Percentiles rank a stretch among this genome's conserved stretches.
phyloP scores from a whole-genome alignment of 345 rosid genomes.

The Eucalyptus erythrocorys region DNA sequence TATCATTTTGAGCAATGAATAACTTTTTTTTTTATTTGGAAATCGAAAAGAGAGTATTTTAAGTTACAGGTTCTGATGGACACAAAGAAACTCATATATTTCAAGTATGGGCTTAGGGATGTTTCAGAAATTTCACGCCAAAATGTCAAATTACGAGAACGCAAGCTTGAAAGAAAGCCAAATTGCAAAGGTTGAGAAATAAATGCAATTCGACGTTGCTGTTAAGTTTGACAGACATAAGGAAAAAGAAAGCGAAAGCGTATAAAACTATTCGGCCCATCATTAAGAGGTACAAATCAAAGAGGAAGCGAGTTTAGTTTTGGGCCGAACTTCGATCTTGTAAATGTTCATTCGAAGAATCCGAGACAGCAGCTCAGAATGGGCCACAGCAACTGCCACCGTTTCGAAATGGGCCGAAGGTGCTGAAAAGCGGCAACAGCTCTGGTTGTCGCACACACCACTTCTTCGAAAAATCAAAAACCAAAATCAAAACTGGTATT shows the following conservation, averaged over 20 bases:
- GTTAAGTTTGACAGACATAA: not conserved
- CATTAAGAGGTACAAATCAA: not conserved
- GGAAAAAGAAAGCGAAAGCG: not conserved
- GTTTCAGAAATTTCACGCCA: accelerated
- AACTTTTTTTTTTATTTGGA: not conserved
- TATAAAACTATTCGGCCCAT: not conserved
- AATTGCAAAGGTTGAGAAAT: not conserved
- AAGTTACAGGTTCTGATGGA: not conserved
- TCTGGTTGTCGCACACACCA: not conserved
- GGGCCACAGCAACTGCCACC: accelerated
- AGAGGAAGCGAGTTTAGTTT: not conserved
- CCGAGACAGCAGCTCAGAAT: not conserved
- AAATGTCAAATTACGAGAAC: not conserved
- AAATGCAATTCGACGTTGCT: not conserved
- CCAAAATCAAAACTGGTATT: too few species aligned
- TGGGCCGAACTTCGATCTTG: not conserved
- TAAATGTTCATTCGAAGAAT: not conserved
- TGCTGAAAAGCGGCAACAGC: not conserved
- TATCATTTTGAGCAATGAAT: too few species aligned
- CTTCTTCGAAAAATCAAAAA: not conserved
- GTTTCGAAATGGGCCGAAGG: not conserved
- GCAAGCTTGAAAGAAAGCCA: not conserved
- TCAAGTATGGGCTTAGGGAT: not conserved
- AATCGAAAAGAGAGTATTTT: not conserved
- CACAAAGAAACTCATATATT: not conserved